Conservation (phyloP, 768 basidiomycete species). For the Collybiopsis luxurians region DNA sequence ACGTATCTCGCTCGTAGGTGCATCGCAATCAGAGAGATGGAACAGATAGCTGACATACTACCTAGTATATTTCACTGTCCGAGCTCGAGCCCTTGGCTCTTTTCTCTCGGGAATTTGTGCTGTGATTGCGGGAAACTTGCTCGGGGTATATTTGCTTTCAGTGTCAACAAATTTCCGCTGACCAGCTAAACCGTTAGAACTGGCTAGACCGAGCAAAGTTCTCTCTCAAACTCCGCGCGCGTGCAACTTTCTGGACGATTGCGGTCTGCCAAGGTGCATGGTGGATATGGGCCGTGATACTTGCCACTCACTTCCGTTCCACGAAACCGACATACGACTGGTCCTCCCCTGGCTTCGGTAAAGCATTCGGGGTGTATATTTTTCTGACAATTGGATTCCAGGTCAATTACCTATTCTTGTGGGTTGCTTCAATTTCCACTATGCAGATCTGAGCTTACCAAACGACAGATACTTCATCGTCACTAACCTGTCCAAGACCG, state of each 20-base stretch:
- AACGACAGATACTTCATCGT: slow-evolving; percentile 1
- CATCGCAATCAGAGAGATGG: no score
- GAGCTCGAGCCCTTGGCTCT: slow-evolving; percentile 10
- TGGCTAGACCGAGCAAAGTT: slow-evolving; percentile 3
- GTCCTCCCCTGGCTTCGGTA: slow-evolving; percentile 5
- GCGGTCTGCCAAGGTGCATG: slow-evolving; percentile 3
- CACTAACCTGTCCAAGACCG: background rate
- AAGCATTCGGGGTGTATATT: slow-evolving; percentile 1
- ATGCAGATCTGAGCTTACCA: background rate
- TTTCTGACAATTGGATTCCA: slow-evolving; percentile 4
- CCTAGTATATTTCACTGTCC: background rate
- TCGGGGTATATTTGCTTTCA: background rate
- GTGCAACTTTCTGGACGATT: slow-evolving; percentile 3
- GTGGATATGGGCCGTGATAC: slow-evolving; percentile 7
- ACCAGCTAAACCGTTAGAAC: background rate
- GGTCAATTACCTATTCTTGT: slow-evolving; percentile 5
- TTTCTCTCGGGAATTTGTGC: slow-evolving; percentile 8
- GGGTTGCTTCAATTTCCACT: background rate
- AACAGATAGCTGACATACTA: background rate
- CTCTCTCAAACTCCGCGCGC: slow-evolving; percentile 3
- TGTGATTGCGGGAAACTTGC: slow-evolving; percentile 2
- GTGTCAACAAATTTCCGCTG: no score
- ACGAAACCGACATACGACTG: slow-evolving; percentile 7
- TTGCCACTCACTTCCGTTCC: slow-evolving; percentile 5
- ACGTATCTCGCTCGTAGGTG: background rate